Percentiles rank a stretch among this genome's conserved stretches.
Conservation (phyloP, 1,284 basidiomycete species). For the Fomitiporia mediterranea region DNA sequence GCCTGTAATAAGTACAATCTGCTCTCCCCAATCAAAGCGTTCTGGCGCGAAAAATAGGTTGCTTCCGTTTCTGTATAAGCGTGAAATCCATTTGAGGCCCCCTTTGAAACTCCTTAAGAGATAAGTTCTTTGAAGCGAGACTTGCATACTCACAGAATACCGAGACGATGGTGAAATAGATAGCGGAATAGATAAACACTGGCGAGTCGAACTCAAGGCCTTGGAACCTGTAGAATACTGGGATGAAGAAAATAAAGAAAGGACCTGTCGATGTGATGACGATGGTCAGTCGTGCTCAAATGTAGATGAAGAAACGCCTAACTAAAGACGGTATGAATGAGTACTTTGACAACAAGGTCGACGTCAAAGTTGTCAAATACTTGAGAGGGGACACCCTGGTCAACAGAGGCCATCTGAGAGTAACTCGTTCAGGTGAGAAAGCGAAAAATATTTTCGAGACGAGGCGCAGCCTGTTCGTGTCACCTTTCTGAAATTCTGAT, state of each 20-base stretch:
- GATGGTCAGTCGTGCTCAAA: constrained; percentile 17
- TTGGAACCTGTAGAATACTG: constrained; percentile 71
- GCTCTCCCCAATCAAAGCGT: constrained; percentile 74
- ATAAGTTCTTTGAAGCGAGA: constrained; percentile 4
- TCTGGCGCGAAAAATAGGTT: constrained; percentile 54
- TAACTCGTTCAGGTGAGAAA: not conserved
- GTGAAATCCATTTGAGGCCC: constrained; percentile 64
- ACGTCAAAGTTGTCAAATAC: constrained; percentile 41
- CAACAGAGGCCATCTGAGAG: constrained; percentile 7
- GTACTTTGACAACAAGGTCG: constrained; percentile 71
- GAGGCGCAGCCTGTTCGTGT: constrained; percentile 14
- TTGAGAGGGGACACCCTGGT: constrained; percentile 14
- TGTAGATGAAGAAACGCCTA: constrained; percentile 27
- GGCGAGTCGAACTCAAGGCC: constrained; percentile 49
- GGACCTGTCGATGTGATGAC: constrained; percentile 49
- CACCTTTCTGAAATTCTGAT: too few species aligned
- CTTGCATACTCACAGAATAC: constrained; percentile 54
- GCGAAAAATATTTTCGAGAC: not conserved
- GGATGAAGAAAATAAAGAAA: constrained; percentile 75
- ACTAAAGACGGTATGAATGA: constrained; percentile 76
- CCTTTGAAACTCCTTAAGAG: constrained; percentile 37
- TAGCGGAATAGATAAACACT: constrained; percentile 43
- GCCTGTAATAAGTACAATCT: constrained; percentile 87
- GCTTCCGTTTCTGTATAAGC: constrained; percentile 68
- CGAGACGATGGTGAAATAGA: constrained; percentile 54